Evolutionary conservation across 345 rosid species (phyloP), one percentile per base, ranked within the genome.

Genomic region (Citrus trifoliata): DNA sequence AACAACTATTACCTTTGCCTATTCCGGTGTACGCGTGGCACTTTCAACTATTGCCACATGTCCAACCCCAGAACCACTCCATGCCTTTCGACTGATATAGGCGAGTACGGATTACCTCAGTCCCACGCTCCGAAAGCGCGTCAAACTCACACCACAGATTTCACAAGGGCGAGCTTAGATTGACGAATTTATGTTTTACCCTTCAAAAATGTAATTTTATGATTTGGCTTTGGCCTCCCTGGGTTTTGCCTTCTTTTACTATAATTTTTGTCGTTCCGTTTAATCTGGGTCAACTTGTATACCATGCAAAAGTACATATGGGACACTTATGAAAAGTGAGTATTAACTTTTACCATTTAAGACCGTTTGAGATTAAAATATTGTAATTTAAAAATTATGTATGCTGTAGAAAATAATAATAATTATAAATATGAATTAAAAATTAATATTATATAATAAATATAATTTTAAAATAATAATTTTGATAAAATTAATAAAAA

Each of bases 11-110:
- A 18, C 19, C 38, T 59, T 59, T 66, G 42, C 42, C 25, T n/a
- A 51, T 19, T 32, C 6, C 8, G 22, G 2, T 13, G 3, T 32
- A 75, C 70, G 75, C 74, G 82, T 40, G 82, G 79, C 80, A 10
- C 2, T 5, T 24, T 25, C 58, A 16, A 22, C 27, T 25, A 10
- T 19, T 24, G 21, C 55, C 40, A 40, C 62, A 14, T 35, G 68
- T 6, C 65, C 72, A 7, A 8, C 42, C 40, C 7, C 40, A 37
- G 40, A 64, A 53, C 27, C 6, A 60, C 13, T 10, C 2, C 4
- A 6, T 25, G n/a, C 42, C 46, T 12, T 35, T 33, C 6, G 3
- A 24, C 18, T 24, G 56, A 38, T 56, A n/a, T 12, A 22, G 62
- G 10, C 2, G 40, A 62, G 28, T 62, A 28, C 19, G 10, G 40